These are phyloP conservation scores for Protea cynaroides DNA, from an alignment of 164 flowering plant genomes.

Conservation along the genomic window DNA sequence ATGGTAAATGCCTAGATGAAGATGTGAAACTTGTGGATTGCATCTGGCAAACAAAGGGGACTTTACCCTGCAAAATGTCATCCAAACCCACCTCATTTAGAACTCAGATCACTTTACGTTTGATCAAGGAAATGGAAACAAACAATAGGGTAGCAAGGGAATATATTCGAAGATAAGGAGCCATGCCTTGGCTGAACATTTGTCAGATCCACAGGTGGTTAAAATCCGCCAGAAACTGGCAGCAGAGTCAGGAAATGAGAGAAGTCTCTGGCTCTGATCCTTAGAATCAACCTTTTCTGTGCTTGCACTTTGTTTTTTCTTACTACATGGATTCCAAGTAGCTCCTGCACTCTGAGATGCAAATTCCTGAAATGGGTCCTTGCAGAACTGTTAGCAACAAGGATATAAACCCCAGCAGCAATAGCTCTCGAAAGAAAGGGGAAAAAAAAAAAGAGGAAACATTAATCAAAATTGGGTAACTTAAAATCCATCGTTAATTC, in stretches of 20 bases:
- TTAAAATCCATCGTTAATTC: no score
- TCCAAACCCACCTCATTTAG: no score
- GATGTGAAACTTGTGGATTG: conserved; percentile 66
- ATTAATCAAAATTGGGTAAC: not conserved
- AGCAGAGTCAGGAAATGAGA: conserved; percentile 9
- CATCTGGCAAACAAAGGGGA: conserved; percentile 39
- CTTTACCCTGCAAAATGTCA: conserved; percentile 37
- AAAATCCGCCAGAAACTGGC: conserved; percentile 29
- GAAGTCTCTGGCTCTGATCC: conserved; percentile 31
- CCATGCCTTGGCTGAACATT: conserved; percentile 36
- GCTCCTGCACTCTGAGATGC: conserved; percentile 34
- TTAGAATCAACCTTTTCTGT: not conserved
- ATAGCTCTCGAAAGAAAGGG: conserved; percentile 44
- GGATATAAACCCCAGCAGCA: conserved; percentile 70
- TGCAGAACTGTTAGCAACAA: conserved; percentile 45
- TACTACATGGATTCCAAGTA: conserved; percentile 49
- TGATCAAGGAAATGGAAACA: no score
- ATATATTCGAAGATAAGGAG: no score
- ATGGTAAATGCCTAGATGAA: conserved; percentile 65
- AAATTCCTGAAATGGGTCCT: conserved; percentile 31
- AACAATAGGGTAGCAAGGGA: no score
- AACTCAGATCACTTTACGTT: no score
- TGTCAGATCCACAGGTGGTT: no score
- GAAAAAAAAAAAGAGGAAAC: not conserved
- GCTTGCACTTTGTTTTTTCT: conserved; percentile 7